Evolutionary conservation across 2,329 filamentous ascomycete genomes (phyloP).

Genomic region (Lachnellula suecica): DNA sequence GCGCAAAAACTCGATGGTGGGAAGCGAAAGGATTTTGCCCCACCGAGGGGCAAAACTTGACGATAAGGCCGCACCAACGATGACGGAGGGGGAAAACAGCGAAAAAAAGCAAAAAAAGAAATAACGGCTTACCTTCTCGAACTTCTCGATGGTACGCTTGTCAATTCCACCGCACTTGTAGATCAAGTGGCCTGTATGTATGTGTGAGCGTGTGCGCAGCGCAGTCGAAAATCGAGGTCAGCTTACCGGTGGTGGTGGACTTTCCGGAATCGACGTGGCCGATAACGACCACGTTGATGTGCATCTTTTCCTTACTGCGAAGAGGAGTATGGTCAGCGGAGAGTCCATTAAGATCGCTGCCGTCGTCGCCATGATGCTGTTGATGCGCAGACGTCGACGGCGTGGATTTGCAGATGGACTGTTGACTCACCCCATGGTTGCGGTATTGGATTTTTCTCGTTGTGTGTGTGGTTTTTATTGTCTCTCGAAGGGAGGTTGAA

Average conservation of each 20-base stretch:
- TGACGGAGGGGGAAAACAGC: constrained; percentile 1
- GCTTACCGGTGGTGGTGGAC: constrained; percentile 91
- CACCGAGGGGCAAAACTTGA: constrained; percentile 32
- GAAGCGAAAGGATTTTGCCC: constrained; percentile 26
- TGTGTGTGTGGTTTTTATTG: constrained; percentile 25
- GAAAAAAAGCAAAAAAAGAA: constrained; percentile 11
- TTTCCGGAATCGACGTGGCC: constrained; percentile 99
- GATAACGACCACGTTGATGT: constrained; percentile 98
- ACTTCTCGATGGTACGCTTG: constrained; percentile 99
- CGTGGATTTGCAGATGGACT: not conserved
- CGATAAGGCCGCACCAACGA: constrained; percentile 22
- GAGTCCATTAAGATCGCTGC: constrained; percentile 15
- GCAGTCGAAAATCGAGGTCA: not conserved
- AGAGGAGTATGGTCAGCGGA: constrained; percentile 24
- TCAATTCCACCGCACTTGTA: constrained; percentile 99
- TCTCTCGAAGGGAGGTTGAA: constrained; percentile 24
- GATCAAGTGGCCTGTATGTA: constrained; percentile 81
- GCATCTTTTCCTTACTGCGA: constrained; percentile 87
- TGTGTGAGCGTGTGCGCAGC: constrained; percentile 21
- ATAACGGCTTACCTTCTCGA: constrained; percentile 85
- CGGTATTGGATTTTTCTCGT: constrained; percentile 27
- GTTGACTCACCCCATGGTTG: constrained; percentile 35
- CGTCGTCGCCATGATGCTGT: constrained; percentile 17
- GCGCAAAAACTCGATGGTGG: constrained; percentile 26
- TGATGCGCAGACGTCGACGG: constrained; percentile 8